Conservation (phyloP, 495 filamentous ascomycete species). For the Tuber microsphaerosporum region DNA sequence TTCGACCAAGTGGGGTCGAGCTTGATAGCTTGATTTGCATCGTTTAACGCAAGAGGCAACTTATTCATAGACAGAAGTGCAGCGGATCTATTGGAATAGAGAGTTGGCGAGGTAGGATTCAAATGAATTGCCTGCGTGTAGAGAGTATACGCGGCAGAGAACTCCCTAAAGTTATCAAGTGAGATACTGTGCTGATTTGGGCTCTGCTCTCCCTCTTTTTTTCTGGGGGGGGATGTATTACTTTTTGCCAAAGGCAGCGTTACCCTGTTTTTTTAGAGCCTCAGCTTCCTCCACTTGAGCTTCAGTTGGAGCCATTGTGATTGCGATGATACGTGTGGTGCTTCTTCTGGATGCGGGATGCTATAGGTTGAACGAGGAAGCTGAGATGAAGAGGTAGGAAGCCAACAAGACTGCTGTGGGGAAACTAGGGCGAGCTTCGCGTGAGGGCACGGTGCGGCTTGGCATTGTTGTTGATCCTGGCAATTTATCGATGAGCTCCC, state of each 20-base stretch:
- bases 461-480: no score
- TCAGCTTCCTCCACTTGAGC: slow-evolving; percentile 33
- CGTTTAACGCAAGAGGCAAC: slow-evolving; percentile 28
- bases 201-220: background rate
- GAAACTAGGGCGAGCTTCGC: background rate
- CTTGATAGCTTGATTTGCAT: slow-evolving; percentile 35
- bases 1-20: slow-evolving; percentile 37
- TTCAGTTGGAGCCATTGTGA: slow-evolving; percentile 29
- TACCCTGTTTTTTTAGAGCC: slow-evolving; percentile 33
- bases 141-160: slow-evolving; percentile 26
- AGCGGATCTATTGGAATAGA: slow-evolving; percentile 38
- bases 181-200: background rate
- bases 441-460: no score
- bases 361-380: background rate
- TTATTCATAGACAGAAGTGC: slow-evolving; percentile 36
- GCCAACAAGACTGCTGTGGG: background rate
- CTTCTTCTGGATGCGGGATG: background rate
- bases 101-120: slow-evolving; percentile 28
- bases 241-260: slow-evolving; percentile 34
- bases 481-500: no score
- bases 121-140: slow-evolving; percentile 36
- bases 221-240: background rate
- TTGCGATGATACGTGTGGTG: background rate
- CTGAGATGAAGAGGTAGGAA: background rate
- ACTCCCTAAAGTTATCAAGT: slow-evolving; percentile 23